Evolutionary conservation across 352 stramenopile genomes (phyloP).

Genomic region (Phytophthora meadii): DNA sequence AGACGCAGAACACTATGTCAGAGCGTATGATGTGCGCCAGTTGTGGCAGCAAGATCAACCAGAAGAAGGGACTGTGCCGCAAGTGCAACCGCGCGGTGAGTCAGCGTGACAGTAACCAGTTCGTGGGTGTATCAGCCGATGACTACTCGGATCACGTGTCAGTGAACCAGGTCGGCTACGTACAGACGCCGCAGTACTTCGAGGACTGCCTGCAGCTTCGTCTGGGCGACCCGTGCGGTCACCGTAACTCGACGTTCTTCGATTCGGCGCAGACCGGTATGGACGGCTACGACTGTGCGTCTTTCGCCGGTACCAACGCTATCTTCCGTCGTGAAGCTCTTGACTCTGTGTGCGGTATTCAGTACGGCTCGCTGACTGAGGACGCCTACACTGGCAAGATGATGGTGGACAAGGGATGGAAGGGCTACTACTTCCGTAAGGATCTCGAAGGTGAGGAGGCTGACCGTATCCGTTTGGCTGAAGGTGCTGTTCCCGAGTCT

Average conservation of each 20-base stretch:
- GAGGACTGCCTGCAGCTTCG: slow-evolving; percentile 72
- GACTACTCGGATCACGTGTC: slow-evolving; percentile 78
- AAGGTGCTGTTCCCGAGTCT: slow-evolving; percentile 72
- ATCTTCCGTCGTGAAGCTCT: slow-evolving; percentile 80
- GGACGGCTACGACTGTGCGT: slow-evolving; percentile 78
- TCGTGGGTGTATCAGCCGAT: slow-evolving; percentile 56
- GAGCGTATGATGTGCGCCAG: slow-evolving; percentile 68
- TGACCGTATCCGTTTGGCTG: slow-evolving; percentile 72
- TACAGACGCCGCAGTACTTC: slow-evolving; percentile 81
- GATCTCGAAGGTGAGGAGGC: slow-evolving; percentile 73
- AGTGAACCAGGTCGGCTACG: slow-evolving; percentile 78
- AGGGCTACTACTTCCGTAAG: slow-evolving; percentile 81
- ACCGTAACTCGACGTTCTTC: slow-evolving; percentile 80
- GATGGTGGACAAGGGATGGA: slow-evolving; percentile 86
- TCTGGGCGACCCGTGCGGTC: slow-evolving; percentile 65
- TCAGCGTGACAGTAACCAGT: slow-evolving; percentile 47
- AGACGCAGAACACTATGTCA: slow-evolving; percentile 71
- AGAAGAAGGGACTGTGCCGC: slow-evolving; percentile 68
- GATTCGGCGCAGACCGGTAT: slow-evolving; percentile 76
- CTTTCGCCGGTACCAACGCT: slow-evolving; percentile 78
- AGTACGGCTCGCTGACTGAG: slow-evolving; percentile 79
- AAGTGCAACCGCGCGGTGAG: slow-evolving; percentile 63
- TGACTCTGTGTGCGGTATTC: slow-evolving; percentile 77
- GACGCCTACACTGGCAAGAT: slow-evolving; percentile 82
- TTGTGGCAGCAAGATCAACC: slow-evolving; percentile 73